Evolutionary conservation across 1,284 basidiomycete genomes (phyloP).

Genomic region (Ustilago xerochloae): DNA sequence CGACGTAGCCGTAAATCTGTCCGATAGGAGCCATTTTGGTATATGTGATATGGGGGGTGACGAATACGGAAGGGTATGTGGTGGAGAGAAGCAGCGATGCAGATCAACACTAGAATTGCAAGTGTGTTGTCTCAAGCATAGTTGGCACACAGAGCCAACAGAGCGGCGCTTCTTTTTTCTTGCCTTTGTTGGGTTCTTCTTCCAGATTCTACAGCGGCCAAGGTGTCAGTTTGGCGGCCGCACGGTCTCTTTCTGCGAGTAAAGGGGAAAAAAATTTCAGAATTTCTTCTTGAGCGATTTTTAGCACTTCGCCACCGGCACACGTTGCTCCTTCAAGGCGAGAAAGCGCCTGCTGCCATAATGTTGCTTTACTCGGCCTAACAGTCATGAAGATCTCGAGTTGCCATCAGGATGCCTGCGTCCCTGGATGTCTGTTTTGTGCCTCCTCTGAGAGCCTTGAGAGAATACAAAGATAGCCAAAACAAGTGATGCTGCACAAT

Average conservation of each 20-base stretch:
- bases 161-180: background rate
- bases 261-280: background rate
- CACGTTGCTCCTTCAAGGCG: too few species aligned
- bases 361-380: too few species aligned
- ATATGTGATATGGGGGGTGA: constrained; percentile 13
- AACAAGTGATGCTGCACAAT: too few species aligned
- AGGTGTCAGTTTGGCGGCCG: background rate
- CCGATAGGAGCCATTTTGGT: constrained; percentile 64
- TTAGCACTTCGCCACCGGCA: background rate
- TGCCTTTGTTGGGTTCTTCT: constrained; percentile 5
- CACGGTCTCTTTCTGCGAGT: background rate
- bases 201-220: constrained; percentile 9
- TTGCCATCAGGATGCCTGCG: too few species aligned
- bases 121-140: background rate
- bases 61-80: constrained; percentile 30
- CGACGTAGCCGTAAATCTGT: constrained; percentile 59
- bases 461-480: too few species aligned
- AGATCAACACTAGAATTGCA: background rate
- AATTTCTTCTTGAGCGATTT: background rate
- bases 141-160: background rate
- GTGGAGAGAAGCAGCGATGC: background rate
- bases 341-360: too few species aligned
- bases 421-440: too few species aligned
- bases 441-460: too few species aligned
- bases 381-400: too few species aligned